A percentile compares a stretch with the other conserved stretches of the same genome.
These are phyloP conservation scores for Bryum argenteum DNA, from an alignment of 225 moss, liverwort and hornwort genomes.

Conservation along the genomic window DNA sequence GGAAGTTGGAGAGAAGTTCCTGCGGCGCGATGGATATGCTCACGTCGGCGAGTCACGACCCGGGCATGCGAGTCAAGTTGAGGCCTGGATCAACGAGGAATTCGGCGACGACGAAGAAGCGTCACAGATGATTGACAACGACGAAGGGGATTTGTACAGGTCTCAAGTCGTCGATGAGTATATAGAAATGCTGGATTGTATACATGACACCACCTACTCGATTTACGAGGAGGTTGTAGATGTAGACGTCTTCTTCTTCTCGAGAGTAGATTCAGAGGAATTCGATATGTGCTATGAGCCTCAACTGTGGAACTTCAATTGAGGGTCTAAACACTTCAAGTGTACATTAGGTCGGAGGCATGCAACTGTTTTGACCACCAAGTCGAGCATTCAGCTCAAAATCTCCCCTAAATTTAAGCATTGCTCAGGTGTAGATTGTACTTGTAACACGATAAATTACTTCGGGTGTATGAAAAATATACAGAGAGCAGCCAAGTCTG, in stretches of 20 bases:
- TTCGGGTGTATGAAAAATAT: no score
- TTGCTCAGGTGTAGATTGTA: no score
- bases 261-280: background rate
- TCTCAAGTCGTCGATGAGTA: slow-evolving; percentile 23
- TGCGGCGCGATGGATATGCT: background rate
- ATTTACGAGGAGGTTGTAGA: background rate
- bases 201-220: background rate
- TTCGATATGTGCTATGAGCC: slow-evolving; percentile 8
- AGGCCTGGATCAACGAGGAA: slow-evolving; percentile 34
- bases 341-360: no score
- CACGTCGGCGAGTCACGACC: background rate
- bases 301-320: slow-evolving; percentile 25
- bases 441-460: no score
- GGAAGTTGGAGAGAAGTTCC: background rate
- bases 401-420: no score
- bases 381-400: no score
- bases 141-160: slow-evolving; percentile 1
- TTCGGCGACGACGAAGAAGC: slow-evolving; percentile 28
- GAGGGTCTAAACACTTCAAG: no score
- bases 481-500: no score
- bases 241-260: background rate
- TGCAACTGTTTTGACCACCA: no score
- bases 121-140: background rate
- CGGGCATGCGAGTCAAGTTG: slow-evolving; percentile 10
- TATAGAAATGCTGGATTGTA: background rate